Evolutionary conservation across 192 early-diverging fungal species (phyloP), one percentile per base, ranked within the genome.

Genomic region (Coemansia umbellata): DNA sequence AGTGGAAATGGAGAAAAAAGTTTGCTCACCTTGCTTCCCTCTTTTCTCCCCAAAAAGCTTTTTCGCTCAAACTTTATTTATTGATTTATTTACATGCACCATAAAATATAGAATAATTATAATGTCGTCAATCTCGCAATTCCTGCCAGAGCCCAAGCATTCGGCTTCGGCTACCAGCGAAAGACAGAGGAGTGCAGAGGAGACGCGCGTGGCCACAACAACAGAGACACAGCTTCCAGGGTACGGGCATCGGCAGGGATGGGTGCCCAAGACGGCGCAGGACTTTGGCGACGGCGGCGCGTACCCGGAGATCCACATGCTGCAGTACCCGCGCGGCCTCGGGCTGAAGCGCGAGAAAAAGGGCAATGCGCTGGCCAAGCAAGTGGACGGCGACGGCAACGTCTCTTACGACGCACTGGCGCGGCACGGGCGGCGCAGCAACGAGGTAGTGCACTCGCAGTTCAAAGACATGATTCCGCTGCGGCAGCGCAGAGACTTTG

Each of bases 201-300:
- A 21, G 18, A 3, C 14, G 42, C 30, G 18, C 27, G 49, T 15
- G 3, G 37, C 15, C 0, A 19, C 60, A 18, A 17, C 21, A 19
- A 44, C 23, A 5, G n/a, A n/a, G n/a, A 40, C 33, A 1, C 42
- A 19, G 27, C 61, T 76, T 39, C 95, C 95, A 5, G 80, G 85
- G 17, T 93, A 95, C 50, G 91, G 95, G 11, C 60, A 86, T 40
- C 87, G 95, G 37, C 31, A 76, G 35, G 86, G 82, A 28, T 97
- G 83, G 72, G 82, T 84, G 48, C 95, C 95, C 51, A 82, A 85
- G 53, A 84, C 81, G 13, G 61, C 77, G 19, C 82, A 85, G 40
- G 94, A 99, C 63, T 99, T 89, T 84, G 94, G 91, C 50, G 91
- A 94, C 75, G 97, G 97, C 28, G 97, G 97, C 27, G 93, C 97